A percentile compares a stretch with the other conserved stretches of the same genome.
Evolutionary conservation across 2,329 filamentous ascomycete species (phyloP).

Genomic region (Juglanconis juglandina): DNA sequence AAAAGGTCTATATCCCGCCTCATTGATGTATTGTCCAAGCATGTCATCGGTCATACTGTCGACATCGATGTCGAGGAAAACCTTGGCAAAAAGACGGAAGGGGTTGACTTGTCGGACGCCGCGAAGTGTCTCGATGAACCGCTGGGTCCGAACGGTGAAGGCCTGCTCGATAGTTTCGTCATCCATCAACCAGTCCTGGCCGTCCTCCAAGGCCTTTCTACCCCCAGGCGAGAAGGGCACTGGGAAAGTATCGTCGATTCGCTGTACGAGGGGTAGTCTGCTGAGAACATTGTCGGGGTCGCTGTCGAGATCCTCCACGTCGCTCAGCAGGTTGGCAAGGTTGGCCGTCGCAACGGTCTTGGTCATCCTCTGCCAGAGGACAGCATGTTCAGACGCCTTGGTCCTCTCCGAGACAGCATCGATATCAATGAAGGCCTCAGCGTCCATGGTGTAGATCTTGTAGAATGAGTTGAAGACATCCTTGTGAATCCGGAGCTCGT

Average conservation of each 20-base stretch:
- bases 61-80: constrained; percentile 24
- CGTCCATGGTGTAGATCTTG: constrained; percentile 7
- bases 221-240: constrained; percentile 11
- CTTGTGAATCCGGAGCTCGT: constrained; percentile 10
- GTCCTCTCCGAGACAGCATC: constrained; percentile 2
- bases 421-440: constrained; percentile 11
- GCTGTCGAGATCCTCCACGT: constrained; percentile 16
- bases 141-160: constrained; percentile 36
- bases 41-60: constrained; percentile 13
- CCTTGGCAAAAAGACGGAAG: constrained; percentile 23
- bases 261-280: constrained; percentile 28
- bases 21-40: constrained; percentile 11
- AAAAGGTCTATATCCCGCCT: constrained; percentile 21
- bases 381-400: not conserved
- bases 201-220: not conserved
- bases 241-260: constrained; percentile 9
- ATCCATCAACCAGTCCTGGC: constrained; percentile 16
- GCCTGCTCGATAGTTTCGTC: constrained; percentile 22
- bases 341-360: constrained; percentile 28
- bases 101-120: constrained; percentile 12
- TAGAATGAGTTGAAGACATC: constrained; percentile 8
- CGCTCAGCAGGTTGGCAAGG: constrained; percentile 32
- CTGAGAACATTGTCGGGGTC: constrained; percentile 22
- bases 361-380: constrained; percentile 11
- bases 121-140: constrained; percentile 27